phyloP scores from a whole-genome alignment of 352 stramenopile species.

The Blastocystis sp. region DNA sequence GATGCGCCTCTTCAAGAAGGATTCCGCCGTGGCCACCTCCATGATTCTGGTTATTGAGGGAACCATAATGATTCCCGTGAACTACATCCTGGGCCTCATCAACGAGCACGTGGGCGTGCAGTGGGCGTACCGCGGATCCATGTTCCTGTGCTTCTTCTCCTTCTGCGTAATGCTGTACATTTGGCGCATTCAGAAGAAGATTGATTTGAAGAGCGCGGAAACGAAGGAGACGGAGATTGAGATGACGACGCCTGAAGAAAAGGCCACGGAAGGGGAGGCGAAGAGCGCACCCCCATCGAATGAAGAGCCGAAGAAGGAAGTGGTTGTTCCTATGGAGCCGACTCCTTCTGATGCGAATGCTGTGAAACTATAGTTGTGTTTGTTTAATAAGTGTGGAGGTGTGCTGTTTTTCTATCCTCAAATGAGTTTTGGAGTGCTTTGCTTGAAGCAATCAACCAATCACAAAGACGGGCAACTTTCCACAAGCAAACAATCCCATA shows the following conservation, averaged over 20 bases:
- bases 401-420: too few species aligned
- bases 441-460: too few species aligned
- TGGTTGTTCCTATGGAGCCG: too few species aligned
- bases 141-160: not conserved
- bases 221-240: not conserved
- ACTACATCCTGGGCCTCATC: not conserved
- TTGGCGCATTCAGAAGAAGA: too few species aligned
- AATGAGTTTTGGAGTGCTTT: too few species aligned
- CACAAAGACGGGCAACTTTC: too few species aligned
- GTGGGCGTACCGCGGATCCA: not conserved
- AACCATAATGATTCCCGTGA: not conserved
- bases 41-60: conserved; percentile 9
- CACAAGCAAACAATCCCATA: too few species aligned
- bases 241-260: not conserved
- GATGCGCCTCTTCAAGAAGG: conserved; percentile 22
- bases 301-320: too few species aligned
- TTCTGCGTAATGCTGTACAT: too few species aligned
- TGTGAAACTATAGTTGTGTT: too few species aligned
- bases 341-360: too few species aligned
- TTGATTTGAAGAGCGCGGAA: not conserved
- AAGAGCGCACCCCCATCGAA: not conserved
- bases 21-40: not conserved
- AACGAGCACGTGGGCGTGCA: conserved; percentile 14
- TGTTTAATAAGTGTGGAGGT: too few species aligned
- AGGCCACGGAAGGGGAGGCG: not conserved